Percentiles rank a stretch among this genome's conserved stretches.
These are phyloP conservation scores for Hagleromyces aurorensis DNA, from an alignment of 805 yeast genomes.

Conservation along the genomic window DNA sequence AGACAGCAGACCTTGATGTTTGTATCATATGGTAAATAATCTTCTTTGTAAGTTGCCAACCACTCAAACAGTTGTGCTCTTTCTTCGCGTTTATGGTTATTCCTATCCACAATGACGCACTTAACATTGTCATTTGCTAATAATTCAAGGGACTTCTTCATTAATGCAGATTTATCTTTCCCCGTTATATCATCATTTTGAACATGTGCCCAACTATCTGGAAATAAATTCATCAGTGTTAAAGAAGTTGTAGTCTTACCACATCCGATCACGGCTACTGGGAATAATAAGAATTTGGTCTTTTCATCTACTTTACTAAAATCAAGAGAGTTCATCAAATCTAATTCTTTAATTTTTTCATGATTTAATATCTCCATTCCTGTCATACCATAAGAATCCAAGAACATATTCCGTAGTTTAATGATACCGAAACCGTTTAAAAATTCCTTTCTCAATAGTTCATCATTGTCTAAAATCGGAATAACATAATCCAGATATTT, in stretches of 20 bases:
- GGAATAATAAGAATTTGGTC: slow-evolving; percentile 58
- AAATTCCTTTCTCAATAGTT: slow-evolving; percentile 40
- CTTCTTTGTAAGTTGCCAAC: slow-evolving; percentile 36
- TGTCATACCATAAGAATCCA: slow-evolving; percentile 43
- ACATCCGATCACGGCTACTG: slow-evolving; percentile 88
- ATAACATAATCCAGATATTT: slow-evolving; percentile 63
- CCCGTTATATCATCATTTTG: slow-evolving; percentile 72
- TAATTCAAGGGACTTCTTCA: slow-evolving; percentile 38
- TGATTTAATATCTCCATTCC: slow-evolving; percentile 53
- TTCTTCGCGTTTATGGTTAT: slow-evolving; percentile 69
- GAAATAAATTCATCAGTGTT: slow-evolving; percentile 48
- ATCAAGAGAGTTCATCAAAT: slow-evolving; percentile 33
- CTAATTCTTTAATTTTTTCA: slow-evolving; percentile 33
- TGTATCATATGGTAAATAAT: slow-evolving; percentile 36
- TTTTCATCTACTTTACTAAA: slow-evolving; percentile 30
- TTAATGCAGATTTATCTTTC: slow-evolving; percentile 41
- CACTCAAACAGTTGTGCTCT: slow-evolving; percentile 57
- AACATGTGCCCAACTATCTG: slow-evolving; percentile 55
- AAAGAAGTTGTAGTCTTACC: slow-evolving; percentile 84
- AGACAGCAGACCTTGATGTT: slow-evolving; percentile 57
- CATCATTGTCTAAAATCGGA: slow-evolving; percentile 44
- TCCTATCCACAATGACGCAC: slow-evolving; percentile 71
- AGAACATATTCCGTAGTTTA: slow-evolving; percentile 56
- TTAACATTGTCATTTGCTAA: slow-evolving; percentile 30
- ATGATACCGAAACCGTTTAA: slow-evolving; percentile 63